A percentile compares a stretch with the other conserved stretches of the same genome.
Conservation (phyloP, 352 stramenopile genomes). For the Phytophthora lateralis region DNA sequence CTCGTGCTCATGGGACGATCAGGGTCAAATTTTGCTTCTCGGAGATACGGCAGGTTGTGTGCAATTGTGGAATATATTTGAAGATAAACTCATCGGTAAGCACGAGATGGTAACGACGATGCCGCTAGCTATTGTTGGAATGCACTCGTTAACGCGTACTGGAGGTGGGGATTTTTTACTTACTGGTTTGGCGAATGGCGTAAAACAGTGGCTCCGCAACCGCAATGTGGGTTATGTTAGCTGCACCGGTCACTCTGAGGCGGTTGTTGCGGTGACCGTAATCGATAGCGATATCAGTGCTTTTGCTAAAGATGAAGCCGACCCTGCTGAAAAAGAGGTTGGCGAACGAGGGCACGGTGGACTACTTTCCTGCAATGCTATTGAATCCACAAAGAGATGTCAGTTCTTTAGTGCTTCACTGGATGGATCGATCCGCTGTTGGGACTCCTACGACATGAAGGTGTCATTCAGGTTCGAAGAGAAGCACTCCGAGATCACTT, state of each 20-base stretch:
- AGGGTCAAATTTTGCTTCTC: conserved; percentile 55
- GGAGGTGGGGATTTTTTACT: conserved; percentile 49
- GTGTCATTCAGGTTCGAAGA: conserved; percentile 70
- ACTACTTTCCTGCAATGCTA: neutral
- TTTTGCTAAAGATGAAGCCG: conserved; percentile 23
- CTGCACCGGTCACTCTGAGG: conserved; percentile 55
- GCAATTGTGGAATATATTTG: conserved; percentile 69
- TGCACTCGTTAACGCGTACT: conserved; percentile 12
- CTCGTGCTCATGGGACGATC: conserved; percentile 63
- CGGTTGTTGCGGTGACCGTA: conserved; percentile 52
- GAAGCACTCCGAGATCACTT: conserved; percentile 65
- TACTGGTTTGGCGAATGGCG: conserved; percentile 38
- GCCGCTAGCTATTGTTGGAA: conserved; percentile 23
- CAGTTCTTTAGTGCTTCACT: conserved; percentile 73
- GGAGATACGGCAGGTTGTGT: conserved; percentile 55
- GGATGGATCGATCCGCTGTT: conserved; percentile 78
- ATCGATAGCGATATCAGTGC: conserved; percentile 29
- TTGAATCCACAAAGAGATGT: conserved; percentile 24
- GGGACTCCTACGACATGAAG: conserved; percentile 76
- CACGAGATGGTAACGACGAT: conserved; percentile 31
- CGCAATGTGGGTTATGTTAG: conserved; percentile 66
- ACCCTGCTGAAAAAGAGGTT: neutral
- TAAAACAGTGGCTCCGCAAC: conserved; percentile 69
- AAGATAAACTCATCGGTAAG: conserved; percentile 63
- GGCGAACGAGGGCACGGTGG: neutral